These are phyloP conservation scores for Xylariaceae sp. DNA, from an alignment of 2,329 filamentous ascomycete species.

Conservation along the genomic window DNA sequence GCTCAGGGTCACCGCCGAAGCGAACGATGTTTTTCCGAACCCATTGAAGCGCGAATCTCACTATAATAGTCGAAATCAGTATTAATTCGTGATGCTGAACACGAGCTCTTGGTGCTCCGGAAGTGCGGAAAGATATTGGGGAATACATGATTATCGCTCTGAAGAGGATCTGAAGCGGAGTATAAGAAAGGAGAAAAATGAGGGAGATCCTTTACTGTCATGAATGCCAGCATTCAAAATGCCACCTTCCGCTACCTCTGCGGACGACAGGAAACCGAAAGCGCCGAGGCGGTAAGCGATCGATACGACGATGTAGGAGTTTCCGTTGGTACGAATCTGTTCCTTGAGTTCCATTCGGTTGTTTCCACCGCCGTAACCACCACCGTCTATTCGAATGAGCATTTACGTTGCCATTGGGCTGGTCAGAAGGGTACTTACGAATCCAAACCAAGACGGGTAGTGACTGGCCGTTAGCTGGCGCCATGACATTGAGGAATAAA, in stretches of 20 bases:
- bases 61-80: slow-evolving; percentile 32
- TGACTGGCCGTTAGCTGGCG: slow-evolving; percentile 32
- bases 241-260: slow-evolving; percentile 36
- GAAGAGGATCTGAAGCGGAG: background rate
- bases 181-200: background rate
- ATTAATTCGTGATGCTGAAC: background rate
- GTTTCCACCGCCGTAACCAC: slow-evolving; percentile 37
- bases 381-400: slow-evolving; percentile 35
- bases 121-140: background rate
- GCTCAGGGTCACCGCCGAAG: slow-evolving; percentile 48
- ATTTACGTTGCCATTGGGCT: background rate
- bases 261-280: slow-evolving; percentile 47
- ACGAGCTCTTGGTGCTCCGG: background rate
- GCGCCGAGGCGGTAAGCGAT: slow-evolving; percentile 40
- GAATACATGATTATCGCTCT: too few species aligned
- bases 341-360: slow-evolving; percentile 21
- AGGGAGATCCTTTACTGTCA: slow-evolving; percentile 20
- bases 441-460: slow-evolving; percentile 46
- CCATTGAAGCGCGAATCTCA: slow-evolving; percentile 48
- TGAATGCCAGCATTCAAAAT: slow-evolving; percentile 45
- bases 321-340: slow-evolving; percentile 36
- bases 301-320: slow-evolving; percentile 38
- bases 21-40: slow-evolving; percentile 45
- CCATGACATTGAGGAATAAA: slow-evolving; percentile 43
- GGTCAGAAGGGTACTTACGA: slow-evolving; percentile 25